phyloP scores from a whole-genome alignment of 2,329 filamentous ascomycete genomes.

The Zalaria obscura region DNA sequence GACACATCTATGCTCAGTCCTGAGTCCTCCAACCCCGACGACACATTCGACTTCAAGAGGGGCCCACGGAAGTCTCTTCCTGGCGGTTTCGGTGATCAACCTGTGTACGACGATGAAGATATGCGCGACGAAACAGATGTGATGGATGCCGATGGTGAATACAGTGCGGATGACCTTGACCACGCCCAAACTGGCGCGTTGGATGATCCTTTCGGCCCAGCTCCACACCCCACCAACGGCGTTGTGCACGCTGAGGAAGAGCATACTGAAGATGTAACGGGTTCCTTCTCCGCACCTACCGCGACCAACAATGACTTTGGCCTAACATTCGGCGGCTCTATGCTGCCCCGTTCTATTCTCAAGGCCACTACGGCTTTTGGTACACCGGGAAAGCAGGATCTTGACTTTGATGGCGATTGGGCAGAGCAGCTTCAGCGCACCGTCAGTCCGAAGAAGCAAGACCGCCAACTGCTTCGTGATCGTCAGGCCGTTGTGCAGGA shows the following conservation, averaged over 20 bases:
- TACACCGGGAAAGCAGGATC: constrained; percentile 40
- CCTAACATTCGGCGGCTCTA: constrained; percentile 9
- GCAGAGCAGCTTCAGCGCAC: constrained; percentile 86
- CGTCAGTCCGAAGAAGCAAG: constrained; percentile 84
- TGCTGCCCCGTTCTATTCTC: constrained; percentile 34
- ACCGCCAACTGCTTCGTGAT: constrained; percentile 58
- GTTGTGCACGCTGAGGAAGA: constrained; percentile 53
- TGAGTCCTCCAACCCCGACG: constrained; percentile 31
- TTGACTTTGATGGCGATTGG: constrained; percentile 67
- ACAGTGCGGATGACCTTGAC: constrained; percentile 23
- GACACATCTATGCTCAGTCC: constrained; percentile 22
- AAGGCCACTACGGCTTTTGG: constrained; percentile 27
- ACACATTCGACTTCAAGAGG: constrained; percentile 42
- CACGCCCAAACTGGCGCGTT: neutral
- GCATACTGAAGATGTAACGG: constrained; percentile 60
- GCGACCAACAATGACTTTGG: constrained; percentile 32
- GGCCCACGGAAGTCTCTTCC: constrained; percentile 46
- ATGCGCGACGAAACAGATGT: constrained; percentile 24
- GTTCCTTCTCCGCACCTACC: constrained; percentile 65
- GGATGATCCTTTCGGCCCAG: constrained; percentile 6
- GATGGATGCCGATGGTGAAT: constrained; percentile 32
- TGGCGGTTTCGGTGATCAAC: constrained; percentile 62
- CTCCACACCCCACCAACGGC: no score
- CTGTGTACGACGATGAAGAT: constrained; percentile 42
- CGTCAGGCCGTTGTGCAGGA: constrained; percentile 46